Evolutionary conservation across 768 basidiomycete genomes (phyloP).

Genomic region (Calocera cornea): DNA sequence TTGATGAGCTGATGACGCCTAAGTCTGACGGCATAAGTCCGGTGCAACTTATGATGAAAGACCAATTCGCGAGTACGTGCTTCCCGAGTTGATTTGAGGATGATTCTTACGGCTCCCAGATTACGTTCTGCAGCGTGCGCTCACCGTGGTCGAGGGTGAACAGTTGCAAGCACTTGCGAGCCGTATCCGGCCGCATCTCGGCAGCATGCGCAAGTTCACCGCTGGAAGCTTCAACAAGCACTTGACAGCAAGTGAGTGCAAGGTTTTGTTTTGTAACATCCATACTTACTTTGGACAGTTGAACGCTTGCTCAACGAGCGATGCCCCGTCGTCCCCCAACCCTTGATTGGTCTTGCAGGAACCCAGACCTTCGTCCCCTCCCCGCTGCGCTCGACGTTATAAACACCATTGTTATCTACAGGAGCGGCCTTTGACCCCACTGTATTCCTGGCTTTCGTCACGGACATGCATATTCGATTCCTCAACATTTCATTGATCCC

Average conservation of each 20-base stretch:
- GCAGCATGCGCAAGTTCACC: slow-evolving; percentile 55
- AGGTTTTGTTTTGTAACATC: background rate
- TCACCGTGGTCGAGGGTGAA: slow-evolving; percentile 52
- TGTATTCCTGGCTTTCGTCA: slow-evolving; percentile 22
- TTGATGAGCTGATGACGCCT: slow-evolving; percentile 66
- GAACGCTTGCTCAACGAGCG: slow-evolving; percentile 53
- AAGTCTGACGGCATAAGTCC: slow-evolving; percentile 52
- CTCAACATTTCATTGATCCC: background rate
- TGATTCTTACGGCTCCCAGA: slow-evolving; percentile 32
- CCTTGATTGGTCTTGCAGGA: slow-evolving; percentile 4
- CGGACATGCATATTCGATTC: background rate
- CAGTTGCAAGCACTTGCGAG: slow-evolving; percentile 54
- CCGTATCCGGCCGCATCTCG: slow-evolving; percentile 52
- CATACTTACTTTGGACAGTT: slow-evolving; percentile 30
- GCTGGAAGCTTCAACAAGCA: slow-evolving; percentile 61
- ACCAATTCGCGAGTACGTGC: slow-evolving; percentile 73
- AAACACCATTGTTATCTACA: background rate
- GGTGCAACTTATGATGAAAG: slow-evolving; percentile 65
- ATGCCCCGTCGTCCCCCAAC: slow-evolving; percentile 16
- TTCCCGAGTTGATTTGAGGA: slow-evolving; percentile 8
- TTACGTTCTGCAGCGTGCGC: slow-evolving; percentile 72
- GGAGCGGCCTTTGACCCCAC: slow-evolving; percentile 21
- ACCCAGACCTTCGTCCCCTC: slow-evolving; percentile 7
- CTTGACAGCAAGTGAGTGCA: slow-evolving; percentile 54
- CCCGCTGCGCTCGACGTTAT: slow-evolving; percentile 7